phyloP scores from a whole-genome alignment of 768 basidiomycete genomes.

The Kwoniella europaea region DNA sequence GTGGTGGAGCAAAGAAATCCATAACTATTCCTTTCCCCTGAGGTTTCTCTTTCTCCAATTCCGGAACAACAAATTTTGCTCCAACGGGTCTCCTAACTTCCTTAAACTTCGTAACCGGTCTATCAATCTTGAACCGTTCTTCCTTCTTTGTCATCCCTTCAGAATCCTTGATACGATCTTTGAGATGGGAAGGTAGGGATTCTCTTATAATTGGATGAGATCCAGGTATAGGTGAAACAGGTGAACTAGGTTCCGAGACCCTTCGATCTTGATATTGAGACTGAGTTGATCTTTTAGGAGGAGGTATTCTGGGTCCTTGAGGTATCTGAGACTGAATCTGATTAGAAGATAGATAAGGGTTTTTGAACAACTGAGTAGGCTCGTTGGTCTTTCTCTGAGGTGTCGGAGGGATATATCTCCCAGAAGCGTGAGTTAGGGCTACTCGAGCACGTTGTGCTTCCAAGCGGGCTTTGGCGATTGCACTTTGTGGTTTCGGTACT shows the following conservation, averaged over 20 bases:
- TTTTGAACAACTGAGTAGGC: conserved; percentile 27
- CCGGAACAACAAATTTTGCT: conserved; percentile 27
- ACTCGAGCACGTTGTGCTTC: conserved; percentile 46
- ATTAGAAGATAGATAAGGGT: conserved; percentile 24
- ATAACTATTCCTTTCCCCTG: background rate
- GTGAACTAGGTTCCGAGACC: conserved; percentile 3
- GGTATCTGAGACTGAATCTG: background rate
- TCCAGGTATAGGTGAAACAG: conserved; percentile 25
- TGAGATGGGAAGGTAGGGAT: conserved; percentile 26
- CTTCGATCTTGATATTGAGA: background rate
- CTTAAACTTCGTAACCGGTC: conserved; percentile 11
- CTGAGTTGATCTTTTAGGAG: background rate
- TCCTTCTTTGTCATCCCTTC: background rate
- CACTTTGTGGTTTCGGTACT: conserved; percentile 8
- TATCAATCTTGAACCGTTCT: conserved; percentile 20
- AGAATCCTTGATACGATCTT: background rate
- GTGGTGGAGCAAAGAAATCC: conserved; percentile 25
- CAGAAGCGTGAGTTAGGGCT: conserved; percentile 47
- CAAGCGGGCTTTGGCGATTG: conserved; percentile 38
- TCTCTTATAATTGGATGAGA: conserved; percentile 14
- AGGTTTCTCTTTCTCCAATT: conserved; percentile 14
- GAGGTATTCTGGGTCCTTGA: conserved; percentile 7
- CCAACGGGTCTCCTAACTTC: conserved; percentile 18
- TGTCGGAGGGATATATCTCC: conserved; percentile 39
- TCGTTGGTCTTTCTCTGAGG: conserved; percentile 9